Base-by-base conservation (phyloP, 164 flowering plant species). In the Houttuynia cordata region DNA sequence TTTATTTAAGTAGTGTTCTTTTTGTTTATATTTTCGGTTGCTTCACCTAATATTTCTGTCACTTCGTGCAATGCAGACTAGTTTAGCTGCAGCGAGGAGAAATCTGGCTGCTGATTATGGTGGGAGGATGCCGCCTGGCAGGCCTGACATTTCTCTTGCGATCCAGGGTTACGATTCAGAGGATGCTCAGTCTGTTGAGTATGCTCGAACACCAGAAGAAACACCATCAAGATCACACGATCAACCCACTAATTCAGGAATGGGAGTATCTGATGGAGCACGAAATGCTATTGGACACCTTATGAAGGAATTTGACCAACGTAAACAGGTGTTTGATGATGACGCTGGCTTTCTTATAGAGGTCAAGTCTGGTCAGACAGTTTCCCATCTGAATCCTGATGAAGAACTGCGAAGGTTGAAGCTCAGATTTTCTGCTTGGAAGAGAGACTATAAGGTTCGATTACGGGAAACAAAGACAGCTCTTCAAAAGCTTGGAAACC, bases 51-150 rank as follows among this genome's bases (percentile, higher is more conserved):
- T 8, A 7, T 12, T 45, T 45, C 12, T 45, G 3, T 2, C 13
- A 2, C 17, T 45, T 17, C 17, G 13, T 45, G 49, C 12, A 45
- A 54, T 77, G 73, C 90, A 89, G 96, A 71, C 64, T 70, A 85
- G 89, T 66, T 80, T 92, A 39, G 81, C 91, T 60, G 83, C 91
- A 51, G 92, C 88, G 24, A 80, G 80, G 73, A 83, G 74, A 68
- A 80, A 82, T 57, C 75, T 81, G 41, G 77, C 73, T 12, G 54
- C 78, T 5, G 86, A 81, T 23, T 68, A 70, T 23, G 45, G 67
- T 25, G 61, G 68, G 25, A 74, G 70, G 55, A 10, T 45, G 49
- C 83, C 71, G 62, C 75, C 75, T 49, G 79, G 78, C 75, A 82
- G 70, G 70, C 58, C 37, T 51, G 87, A 79, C 45, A 62, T 66